These are phyloP conservation scores for Monilinia fructigena DNA, from an alignment of 2,329 filamentous ascomycete species.

Conservation along the genomic window DNA sequence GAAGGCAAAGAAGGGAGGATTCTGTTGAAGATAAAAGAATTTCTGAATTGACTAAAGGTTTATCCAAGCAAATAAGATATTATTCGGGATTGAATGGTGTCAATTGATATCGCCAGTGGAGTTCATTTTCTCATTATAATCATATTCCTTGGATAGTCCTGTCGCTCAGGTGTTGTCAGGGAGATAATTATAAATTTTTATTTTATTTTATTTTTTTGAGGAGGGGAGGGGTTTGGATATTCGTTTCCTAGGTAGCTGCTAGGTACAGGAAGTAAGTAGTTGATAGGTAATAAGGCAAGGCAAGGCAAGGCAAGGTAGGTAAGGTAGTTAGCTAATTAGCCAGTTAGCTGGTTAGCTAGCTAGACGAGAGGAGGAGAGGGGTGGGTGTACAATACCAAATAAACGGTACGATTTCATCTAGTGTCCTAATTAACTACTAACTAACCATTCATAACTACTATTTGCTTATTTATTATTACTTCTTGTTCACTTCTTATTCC, in stretches of 20 bases:
- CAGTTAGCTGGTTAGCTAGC: too few species aligned
- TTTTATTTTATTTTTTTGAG: neutral
- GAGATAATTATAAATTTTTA: neutral
- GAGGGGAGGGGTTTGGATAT: neutral
- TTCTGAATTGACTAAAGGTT: slow-evolving; percentile 4
- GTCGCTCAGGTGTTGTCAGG: slow-evolving; percentile 24
- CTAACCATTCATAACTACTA: too few species aligned
- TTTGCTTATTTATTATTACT: too few species aligned
- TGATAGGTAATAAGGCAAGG: neutral
- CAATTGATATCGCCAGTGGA: slow-evolving; percentile 23
- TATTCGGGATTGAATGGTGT: slow-evolving; percentile 15
- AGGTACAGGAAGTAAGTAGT: neutral
- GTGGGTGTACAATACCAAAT: too few species aligned
- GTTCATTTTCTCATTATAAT: slow-evolving; percentile 22
- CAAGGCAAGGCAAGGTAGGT: too few species aligned
- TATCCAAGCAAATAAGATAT: slow-evolving; percentile 18
- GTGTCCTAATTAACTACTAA: too few species aligned
- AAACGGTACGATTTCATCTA: too few species aligned
- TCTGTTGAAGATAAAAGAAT: slow-evolving; percentile 23
- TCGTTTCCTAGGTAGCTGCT: neutral
- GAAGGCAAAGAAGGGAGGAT: neutral
- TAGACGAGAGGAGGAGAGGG: too few species aligned
- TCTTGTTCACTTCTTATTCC: too few species aligned
- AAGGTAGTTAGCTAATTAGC: too few species aligned
- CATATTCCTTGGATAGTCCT: slow-evolving; percentile 20